Base-by-base conservation (phyloP, 495 filamentous ascomycete species). In the Aspergillus conjunctus region DNA sequence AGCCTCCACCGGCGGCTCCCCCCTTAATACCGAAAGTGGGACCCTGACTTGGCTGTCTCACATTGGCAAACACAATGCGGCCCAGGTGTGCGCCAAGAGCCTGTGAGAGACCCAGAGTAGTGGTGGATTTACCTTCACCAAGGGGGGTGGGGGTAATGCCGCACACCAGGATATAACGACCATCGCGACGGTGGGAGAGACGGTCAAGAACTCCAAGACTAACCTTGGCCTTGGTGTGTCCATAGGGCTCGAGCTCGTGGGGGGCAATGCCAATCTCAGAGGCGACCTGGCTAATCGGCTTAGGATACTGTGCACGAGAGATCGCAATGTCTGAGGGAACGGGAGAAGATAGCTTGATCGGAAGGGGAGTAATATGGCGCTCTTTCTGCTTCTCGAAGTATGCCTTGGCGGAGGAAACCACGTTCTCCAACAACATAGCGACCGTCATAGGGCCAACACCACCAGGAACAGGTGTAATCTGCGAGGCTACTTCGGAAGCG, bases 21-120 rank as follows among this genome's bases (percentile, higher is more conserved):
- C 94, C 94, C 79, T 98, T 98, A 81, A 98, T 97, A 68, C 94
- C 94, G 69, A 98, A 98, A 0, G 94, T 98, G 53, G 94, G 94
- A 10, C 94, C 94, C 79, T 97, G 94, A 68, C 91, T 95, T 31
- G 94, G 94, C 76, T 98, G 94, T 50, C 94, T 86, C 53, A 98
- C 94, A 66, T 98, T 98, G 73, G 94, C 93, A 68, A 98, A 98
- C 12, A 86, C 87, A 66, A 98, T 83, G 31, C 90, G 88, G 60
- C 88, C 88, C 62, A 98, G 76, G 63, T 97, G 93, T 51, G 87
- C 93, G 44, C 91, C 91, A 41, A 98, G 81, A n/a, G 94, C 94
- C 73, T 98, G 94, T 26, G 91, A 89, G 46, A 98, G 80, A 68
- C 94, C 94, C 78, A 98, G 86, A 14, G 94, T 98, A n/a, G 94